These are phyloP conservation scores for Albugo candida DNA, from an alignment of 352 stramenopile species.

Conservation along the genomic window DNA sequence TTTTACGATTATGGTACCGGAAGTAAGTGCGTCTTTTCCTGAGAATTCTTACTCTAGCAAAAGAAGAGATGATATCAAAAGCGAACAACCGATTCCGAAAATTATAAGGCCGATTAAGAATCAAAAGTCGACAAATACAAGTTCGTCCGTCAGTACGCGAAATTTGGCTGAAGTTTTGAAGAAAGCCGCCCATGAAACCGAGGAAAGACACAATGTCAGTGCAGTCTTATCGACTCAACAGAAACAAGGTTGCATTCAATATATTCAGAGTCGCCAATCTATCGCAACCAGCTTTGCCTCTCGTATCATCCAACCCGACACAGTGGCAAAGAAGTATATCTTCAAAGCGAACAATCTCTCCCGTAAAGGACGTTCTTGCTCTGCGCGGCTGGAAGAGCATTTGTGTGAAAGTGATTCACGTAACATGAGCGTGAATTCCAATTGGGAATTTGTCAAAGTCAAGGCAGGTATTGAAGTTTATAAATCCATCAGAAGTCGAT, in stretches of 20 bases:
- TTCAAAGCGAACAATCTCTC: neutral
- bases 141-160: too few relatives aligned
- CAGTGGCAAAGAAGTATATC: neutral
- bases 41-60: too few relatives aligned
- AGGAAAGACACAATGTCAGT: too few relatives aligned
- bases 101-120: too few relatives aligned
- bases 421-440: constrained; percentile 6
- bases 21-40: too few relatives aligned
- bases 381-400: too few relatives aligned
- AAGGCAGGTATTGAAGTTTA: constrained; percentile 60
- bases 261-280: constrained; percentile 58
- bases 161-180: too few relatives aligned
- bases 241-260: constrained; percentile 63
- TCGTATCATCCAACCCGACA: constrained; percentile 2
- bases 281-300: constrained; percentile 46
- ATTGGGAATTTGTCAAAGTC: constrained; percentile 39
- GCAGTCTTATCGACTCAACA: constrained; percentile 8
- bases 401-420: neutral
- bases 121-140: too few relatives aligned
- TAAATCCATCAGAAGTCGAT: constrained; percentile 41
- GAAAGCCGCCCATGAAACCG: too few relatives aligned
- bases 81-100: too few relatives aligned
- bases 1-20: too few relatives aligned
- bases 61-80: too few relatives aligned
- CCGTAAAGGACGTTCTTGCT: neutral